These are phyloP conservation scores for Ehretia macrophylla DNA, from an alignment of 257 asterid genomes.

Conservation along the genomic window DNA sequence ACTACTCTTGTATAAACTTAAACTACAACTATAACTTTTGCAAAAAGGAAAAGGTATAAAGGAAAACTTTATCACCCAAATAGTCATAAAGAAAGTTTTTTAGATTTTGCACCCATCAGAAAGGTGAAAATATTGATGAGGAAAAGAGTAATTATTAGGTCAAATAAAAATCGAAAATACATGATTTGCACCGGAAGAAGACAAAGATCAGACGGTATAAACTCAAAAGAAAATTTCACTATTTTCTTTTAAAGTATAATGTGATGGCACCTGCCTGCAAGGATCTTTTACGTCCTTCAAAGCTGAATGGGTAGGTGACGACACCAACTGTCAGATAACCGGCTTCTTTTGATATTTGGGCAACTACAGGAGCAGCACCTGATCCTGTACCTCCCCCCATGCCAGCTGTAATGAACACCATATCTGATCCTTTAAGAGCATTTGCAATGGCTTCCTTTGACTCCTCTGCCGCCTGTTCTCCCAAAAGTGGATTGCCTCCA, in stretches of 20 bases:
- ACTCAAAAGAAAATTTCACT: not conserved
- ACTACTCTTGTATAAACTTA: too few relatives aligned
- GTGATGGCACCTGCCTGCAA: slow-evolving; percentile 57
- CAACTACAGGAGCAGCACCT: slow-evolving; percentile 98
- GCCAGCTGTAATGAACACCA: slow-evolving; percentile 99
- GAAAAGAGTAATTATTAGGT: too few relatives aligned
- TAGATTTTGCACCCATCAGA: too few relatives aligned
- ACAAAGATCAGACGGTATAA: not conserved
- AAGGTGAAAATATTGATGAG: too few relatives aligned
- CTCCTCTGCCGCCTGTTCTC: slow-evolving; percentile 99
- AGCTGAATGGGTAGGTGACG: slow-evolving; percentile 94
- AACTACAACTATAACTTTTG: too few relatives aligned
- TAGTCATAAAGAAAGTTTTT: too few relatives aligned
- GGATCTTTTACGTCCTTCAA: slow-evolving; percentile 95
- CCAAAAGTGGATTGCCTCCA: slow-evolving; percentile 91
- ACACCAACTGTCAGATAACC: slow-evolving; percentile 98
- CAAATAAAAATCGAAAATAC: too few relatives aligned
- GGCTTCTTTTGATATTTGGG: slow-evolving; percentile 87
- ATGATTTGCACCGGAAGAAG: too few relatives aligned
- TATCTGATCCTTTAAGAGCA: slow-evolving; percentile 92
- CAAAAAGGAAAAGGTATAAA: too few relatives aligned
- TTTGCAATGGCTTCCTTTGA: slow-evolving; percentile 84
- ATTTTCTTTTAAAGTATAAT: not conserved
- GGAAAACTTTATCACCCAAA: too few relatives aligned
- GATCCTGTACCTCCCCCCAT: slow-evolving; percentile 99